These are phyloP conservation scores for Suhomyces ambrosiae DNA, from an alignment of 1,139 yeast species.

Conservation along the genomic window DNA sequence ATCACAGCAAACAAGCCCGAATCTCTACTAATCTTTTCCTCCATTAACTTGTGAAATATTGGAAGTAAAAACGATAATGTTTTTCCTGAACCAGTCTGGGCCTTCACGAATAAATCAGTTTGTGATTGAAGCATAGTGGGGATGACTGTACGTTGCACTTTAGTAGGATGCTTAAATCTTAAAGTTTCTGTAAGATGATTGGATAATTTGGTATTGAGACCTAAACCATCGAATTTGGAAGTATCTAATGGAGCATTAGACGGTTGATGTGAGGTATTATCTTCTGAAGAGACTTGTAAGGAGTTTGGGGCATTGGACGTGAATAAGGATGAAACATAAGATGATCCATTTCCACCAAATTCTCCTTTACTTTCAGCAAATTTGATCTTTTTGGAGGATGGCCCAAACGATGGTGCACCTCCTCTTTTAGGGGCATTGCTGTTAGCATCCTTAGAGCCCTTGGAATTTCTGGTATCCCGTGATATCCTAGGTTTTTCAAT, in stretches of 20 bases:
- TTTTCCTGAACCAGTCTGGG: constrained; percentile 96
- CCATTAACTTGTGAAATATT: constrained; percentile 70
- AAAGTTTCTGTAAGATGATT: constrained; percentile 60
- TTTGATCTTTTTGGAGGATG: constrained; percentile 29
- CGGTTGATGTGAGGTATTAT: constrained; percentile 45
- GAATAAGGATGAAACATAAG: constrained; percentile 83
- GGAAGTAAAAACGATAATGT: constrained; percentile 86
- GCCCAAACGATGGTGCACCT: constrained; percentile 17
- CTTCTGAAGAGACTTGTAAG: constrained; percentile 29
- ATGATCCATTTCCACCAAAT: constrained; percentile 52
- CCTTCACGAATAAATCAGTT: constrained; percentile 79
- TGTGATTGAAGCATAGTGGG: constrained; percentile 62
- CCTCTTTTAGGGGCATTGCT: neutral
- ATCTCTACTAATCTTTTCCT: constrained; percentile 57
- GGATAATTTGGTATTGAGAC: constrained; percentile 57
- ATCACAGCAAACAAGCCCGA: constrained; percentile 88
- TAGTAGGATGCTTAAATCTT: constrained; percentile 73
- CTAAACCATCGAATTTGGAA: constrained; percentile 70
- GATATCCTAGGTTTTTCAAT: too few species aligned
- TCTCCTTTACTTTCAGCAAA: constrained; percentile 49
- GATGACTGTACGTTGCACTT: constrained; percentile 80
- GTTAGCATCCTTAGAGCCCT: constrained; percentile 4
- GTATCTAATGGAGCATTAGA: constrained; percentile 89
- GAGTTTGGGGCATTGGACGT: constrained; percentile 61
- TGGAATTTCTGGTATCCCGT: constrained; percentile 20